Evolutionary conservation across 2,329 filamentous ascomycete genomes (phyloP).

Genomic region (Paecilomyces niveus): DNA sequence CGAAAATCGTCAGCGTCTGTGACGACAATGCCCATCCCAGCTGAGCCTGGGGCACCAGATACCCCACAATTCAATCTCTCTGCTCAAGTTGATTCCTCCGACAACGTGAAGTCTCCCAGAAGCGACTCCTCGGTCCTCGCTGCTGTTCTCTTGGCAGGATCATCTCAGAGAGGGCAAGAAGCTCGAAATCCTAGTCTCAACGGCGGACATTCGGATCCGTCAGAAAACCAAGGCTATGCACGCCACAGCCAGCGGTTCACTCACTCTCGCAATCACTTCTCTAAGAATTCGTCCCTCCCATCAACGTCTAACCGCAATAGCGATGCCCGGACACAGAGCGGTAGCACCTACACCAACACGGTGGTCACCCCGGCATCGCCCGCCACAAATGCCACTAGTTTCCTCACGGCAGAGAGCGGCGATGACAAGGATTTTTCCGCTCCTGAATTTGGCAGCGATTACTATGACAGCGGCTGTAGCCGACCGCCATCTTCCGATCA

Average conservation of each 20-base stretch:
- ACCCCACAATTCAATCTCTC: neutral
- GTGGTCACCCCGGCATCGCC: slow-evolving; percentile 34
- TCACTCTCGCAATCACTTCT: slow-evolving; percentile 18
- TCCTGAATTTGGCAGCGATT: neutral
- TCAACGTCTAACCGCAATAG: slow-evolving; percentile 30
- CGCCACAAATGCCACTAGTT: slow-evolving; percentile 39
- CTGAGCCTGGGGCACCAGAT: neutral
- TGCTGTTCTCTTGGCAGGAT: neutral
- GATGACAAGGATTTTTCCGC: slow-evolving; percentile 31
- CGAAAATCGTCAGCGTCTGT: slow-evolving; percentile 21
- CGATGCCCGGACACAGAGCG: slow-evolving; percentile 32
- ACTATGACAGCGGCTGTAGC: slow-evolving; percentile 5
- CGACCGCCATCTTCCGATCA: slow-evolving; percentile 1
- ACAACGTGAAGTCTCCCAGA: neutral
- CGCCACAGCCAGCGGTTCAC: slow-evolving; percentile 14
- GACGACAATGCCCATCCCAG: slow-evolving; percentile 8
- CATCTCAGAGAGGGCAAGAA: neutral
- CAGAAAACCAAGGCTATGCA: neutral
- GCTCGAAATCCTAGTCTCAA: neutral
- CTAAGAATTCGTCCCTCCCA: slow-evolving; percentile 24
- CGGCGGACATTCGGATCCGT: neutral
- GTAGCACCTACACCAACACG: slow-evolving; percentile 36
- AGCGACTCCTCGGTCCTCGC: neutral
- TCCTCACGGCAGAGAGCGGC: slow-evolving; percentile 34
- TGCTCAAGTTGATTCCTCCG: neutral